Conservation (phyloP, 225 moss, liverwort and hornwort species). For the Polytrichum commune region DNA sequence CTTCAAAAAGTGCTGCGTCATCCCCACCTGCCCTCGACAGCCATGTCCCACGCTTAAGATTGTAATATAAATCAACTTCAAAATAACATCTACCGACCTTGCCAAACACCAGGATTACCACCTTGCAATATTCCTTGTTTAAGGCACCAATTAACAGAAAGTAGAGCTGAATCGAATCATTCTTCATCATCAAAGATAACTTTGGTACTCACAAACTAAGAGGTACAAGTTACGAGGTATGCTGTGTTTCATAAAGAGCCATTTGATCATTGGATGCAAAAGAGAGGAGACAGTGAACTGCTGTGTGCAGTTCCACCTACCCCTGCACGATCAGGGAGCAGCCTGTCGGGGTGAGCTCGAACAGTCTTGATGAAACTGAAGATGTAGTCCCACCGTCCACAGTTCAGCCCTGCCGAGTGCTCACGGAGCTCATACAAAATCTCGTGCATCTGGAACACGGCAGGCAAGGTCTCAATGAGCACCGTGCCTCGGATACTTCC, state of each 20-base stretch:
- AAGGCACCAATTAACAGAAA: too few relatives aligned
- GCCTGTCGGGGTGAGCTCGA: constrained; percentile 63
- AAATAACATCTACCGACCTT: too few relatives aligned
- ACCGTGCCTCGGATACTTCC: constrained; percentile 75
- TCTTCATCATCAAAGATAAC: too few relatives aligned
- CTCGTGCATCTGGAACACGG: constrained; percentile 91
- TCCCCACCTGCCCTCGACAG: constrained; percentile 38
- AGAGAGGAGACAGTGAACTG: too few relatives aligned
- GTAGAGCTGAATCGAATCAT: too few relatives aligned
- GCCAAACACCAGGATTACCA: too few relatives aligned
- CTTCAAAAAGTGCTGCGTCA: constrained; percentile 76
- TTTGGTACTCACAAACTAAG: too few relatives aligned
- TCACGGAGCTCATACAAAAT: constrained; percentile 76
- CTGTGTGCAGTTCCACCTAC: constrained; percentile 1
- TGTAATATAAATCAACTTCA: too few relatives aligned
- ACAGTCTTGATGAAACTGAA: constrained; percentile 93
- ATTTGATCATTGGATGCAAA: too few relatives aligned
- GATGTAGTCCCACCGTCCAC: constrained; percentile 90
- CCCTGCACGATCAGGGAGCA: constrained; percentile 70
- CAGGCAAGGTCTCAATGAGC: constrained; percentile 78
- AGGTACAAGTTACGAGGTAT: too few relatives aligned
- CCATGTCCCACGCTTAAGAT: neutral
- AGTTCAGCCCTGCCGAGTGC: constrained; percentile 79
- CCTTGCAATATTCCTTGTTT: too few relatives aligned
- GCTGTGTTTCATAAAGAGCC: too few relatives aligned